Conservation (phyloP, 1,284 basidiomycete genomes). For the Farysia itapuensis region DNA sequence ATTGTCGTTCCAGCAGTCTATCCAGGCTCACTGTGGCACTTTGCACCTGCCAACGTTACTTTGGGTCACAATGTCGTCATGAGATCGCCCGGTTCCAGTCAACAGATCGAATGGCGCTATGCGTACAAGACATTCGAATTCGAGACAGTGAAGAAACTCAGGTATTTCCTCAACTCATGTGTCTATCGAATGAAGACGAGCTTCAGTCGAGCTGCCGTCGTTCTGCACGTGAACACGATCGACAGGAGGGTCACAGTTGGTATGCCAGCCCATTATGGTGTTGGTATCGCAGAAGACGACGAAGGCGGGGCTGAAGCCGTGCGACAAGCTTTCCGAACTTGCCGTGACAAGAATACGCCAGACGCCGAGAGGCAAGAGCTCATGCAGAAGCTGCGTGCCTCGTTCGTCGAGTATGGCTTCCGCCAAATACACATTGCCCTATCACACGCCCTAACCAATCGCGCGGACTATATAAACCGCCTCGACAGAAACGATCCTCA, state of each 20-base stretch:
- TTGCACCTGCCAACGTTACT: not conserved
- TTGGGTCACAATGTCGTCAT: not conserved
- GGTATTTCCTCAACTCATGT: not conserved
- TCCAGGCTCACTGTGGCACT: not conserved
- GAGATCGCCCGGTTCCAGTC: not conserved
- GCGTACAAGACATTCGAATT: not conserved
- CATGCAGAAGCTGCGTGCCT: not conserved
- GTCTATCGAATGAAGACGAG: no score
- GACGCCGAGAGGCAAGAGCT: constrained; percentile 2
- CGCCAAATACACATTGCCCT: no score
- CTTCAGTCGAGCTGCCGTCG: no score
- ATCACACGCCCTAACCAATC: no score
- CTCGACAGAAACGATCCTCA: no score
- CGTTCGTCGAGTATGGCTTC: constrained; percentile 7
- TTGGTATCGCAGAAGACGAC: constrained; percentile 5
- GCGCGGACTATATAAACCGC: no score
- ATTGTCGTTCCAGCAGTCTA: not conserved
- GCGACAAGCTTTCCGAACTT: not conserved
- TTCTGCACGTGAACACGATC: no score
- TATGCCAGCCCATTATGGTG: constrained; percentile 8
- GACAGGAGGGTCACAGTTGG: constrained; percentile 7
- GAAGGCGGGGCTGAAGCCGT: constrained; percentile 1
- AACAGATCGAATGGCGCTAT: not conserved
- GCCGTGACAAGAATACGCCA: not conserved
- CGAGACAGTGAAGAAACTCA: not conserved